Conservation (phyloP, 2,329 filamentous ascomycete genomes). For the Cytospora schulzeri region DNA sequence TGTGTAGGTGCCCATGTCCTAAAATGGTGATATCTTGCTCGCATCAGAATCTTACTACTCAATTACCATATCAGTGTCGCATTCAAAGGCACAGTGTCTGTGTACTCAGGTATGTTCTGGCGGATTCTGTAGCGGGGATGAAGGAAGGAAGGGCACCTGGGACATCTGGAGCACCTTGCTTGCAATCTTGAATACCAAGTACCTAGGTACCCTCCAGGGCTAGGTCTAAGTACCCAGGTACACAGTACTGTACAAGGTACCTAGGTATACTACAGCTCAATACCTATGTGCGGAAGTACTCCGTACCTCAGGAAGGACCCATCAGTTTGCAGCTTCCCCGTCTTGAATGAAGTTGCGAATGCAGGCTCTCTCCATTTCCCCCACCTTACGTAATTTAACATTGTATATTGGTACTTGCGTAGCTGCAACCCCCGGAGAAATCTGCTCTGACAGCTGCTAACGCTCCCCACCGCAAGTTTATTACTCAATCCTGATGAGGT, state of each 20-base stretch:
- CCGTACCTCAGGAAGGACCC: slow-evolving; percentile 8
- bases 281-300: neutral
- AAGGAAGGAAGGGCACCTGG: neutral
- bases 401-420: neutral
- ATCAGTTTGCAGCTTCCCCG: slow-evolving; percentile 21
- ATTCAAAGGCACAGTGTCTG: neutral
- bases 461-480: neutral
- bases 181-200: neutral
- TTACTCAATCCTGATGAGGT: neutral
- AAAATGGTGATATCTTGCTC: neutral
- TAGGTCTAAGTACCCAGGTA: too few relatives aligned
- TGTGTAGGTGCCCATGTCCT: too few relatives aligned
- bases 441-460: neutral
- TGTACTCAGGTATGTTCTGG: neutral
- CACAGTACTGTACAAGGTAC: too few relatives aligned
- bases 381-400: neutral
- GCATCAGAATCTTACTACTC: neutral
- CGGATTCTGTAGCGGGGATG: neutral
- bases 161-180: neutral
- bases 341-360: slow-evolving; percentile 8
- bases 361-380: neutral
- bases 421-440: too few relatives aligned
- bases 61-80: too few relatives aligned
- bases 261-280: too few relatives aligned
- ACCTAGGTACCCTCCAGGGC: too few relatives aligned